phyloP scores from a whole-genome alignment of 306 rosid species.

The Vachellia collinsii region DNA sequence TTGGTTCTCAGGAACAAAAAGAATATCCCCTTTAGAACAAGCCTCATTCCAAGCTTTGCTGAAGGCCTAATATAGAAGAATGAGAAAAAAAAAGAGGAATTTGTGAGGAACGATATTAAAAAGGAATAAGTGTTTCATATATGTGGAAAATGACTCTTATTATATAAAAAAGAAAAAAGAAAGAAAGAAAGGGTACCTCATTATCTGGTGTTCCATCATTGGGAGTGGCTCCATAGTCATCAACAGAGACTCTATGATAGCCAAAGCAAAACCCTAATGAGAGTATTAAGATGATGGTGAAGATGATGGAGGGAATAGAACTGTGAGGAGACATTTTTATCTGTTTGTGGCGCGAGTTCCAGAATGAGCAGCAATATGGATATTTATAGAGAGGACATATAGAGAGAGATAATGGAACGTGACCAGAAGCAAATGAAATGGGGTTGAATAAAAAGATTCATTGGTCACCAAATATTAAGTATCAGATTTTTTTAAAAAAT shows the following conservation, averaged over 20 bases:
- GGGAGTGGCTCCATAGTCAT: constrained; percentile 62
- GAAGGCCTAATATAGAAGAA: constrained; percentile 55
- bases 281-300: not conserved
- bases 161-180: too few species aligned
- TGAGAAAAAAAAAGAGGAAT: not conserved
- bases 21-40: constrained; percentile 51
- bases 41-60: constrained; percentile 73
- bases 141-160: not conserved
- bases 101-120: not conserved
- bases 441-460: not conserved
- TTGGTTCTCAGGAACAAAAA: constrained; percentile 61
- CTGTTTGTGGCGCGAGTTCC: constrained; percentile 31
- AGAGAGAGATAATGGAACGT: not conserved
- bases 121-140: not conserved
- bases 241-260: constrained; percentile 47
- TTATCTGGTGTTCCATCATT: constrained; percentile 55
- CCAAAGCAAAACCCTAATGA: constrained; percentile 45
- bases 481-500: too few species aligned
- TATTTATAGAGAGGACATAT: constrained; percentile 48
- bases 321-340: constrained; percentile 39
- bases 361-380: constrained; percentile 24
- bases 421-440: not conserved
- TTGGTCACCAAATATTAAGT: too few species aligned
- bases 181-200: too few species aligned
- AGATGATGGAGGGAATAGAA: constrained; percentile 9